Evolutionary conservation across 345 rosid species (phyloP), one percentile per base, ranked within the genome.

Genomic region (Noccaea bulbosa): DNA sequence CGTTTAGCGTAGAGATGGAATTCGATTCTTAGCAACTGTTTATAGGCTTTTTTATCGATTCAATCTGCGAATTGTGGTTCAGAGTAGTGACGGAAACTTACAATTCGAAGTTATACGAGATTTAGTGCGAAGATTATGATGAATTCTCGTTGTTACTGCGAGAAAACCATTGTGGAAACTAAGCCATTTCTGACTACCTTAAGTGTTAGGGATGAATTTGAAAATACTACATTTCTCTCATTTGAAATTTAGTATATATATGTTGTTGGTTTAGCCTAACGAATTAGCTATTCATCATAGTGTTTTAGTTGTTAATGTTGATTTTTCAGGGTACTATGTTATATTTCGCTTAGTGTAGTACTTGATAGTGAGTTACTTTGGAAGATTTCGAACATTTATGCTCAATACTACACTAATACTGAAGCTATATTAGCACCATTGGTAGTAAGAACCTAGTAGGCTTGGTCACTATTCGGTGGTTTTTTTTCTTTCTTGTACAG

Each of bases 1-100:
- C 3, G 39, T 65, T 2, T 52, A 0, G 4, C 55, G 65, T 6
- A 39, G 39, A 44, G 49, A 7, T 24, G 49, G n/a, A 43, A 3
- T 72, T 70, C 2, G 39, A 33, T 56, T 73, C 43, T 32, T 40
- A 17, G 57, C 11, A 68, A 55, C 10, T 48, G 54, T 8, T 55
- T 64, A 11, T 7, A 0, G 17, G 50, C 32, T 43, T 70, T 1
- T 43, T 70, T 1, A n/a, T 64, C 40, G 61, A 12, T 27, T 47
- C 39, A 30, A 17, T 52, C 44, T 61, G 37, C 1, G 62, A 47
- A 34, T 60, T 45, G 0, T 54, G 44, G 20, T 53, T 60, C 2
- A 0, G 4, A 32, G 9, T 38, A 46, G 65, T 70, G 49, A 48
- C 0, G 7, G 4, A 54, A 17, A 6, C 20, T 8, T 41, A 27